Conservation (phyloP, 441 rosid genomes). For the Capsella rubella region DNA sequence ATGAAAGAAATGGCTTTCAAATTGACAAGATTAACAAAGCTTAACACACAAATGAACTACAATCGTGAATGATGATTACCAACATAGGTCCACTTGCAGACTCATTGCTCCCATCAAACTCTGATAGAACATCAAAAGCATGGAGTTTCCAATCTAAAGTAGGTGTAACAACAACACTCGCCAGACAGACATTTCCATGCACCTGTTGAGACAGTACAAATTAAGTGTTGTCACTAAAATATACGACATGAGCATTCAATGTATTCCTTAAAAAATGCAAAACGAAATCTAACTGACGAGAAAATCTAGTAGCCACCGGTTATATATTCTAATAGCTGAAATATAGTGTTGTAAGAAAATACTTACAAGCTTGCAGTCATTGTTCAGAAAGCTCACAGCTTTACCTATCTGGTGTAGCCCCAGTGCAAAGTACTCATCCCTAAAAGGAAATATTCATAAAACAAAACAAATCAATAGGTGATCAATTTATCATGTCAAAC, state of each 20-base stretch:
- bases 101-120: constrained; percentile 90
- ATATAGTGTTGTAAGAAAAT: not conserved
- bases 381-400: constrained; percentile 99
- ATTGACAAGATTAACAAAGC: constrained; percentile 3
- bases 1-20: constrained; percentile 1
- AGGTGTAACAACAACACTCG: constrained; percentile 95
- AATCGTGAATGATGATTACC: constrained; percentile 59
- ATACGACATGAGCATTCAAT: not conserved
- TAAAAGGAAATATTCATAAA: constrained; percentile 43
- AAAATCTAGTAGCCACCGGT: not conserved
- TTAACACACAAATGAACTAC: constrained; percentile 16
- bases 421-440: constrained; percentile 97
- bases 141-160: constrained; percentile 99
- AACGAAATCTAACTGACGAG: constrained; percentile 11
- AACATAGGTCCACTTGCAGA: constrained; percentile 94
- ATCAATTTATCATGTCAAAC: constrained; percentile 15
- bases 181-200: constrained; percentile 96
- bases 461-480: not conserved
- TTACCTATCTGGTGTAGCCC: constrained; percentile 94
- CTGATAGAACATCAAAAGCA: constrained; percentile 95
- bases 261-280: constrained; percentile 8
- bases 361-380: constrained; percentile 97
- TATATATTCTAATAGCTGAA: constrained; percentile 16
- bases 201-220: constrained; percentile 59
- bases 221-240: constrained; percentile 35